Conservation (phyloP, 2,329 filamentous ascomycete genomes). For the Beauveria medogensis region DNA sequence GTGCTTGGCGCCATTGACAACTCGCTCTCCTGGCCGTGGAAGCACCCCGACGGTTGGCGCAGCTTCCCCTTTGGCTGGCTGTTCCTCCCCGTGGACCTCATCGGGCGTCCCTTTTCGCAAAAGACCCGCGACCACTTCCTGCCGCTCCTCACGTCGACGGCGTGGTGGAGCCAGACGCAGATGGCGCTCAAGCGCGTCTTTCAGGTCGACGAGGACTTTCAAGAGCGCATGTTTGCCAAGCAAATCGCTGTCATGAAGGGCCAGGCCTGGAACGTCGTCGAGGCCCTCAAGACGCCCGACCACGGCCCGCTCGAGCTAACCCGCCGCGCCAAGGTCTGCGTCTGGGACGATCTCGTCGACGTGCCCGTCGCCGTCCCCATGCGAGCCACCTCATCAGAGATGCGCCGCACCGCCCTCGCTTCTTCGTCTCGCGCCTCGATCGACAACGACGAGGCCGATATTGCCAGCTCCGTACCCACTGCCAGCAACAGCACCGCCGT, state of each 20-base stretch:
- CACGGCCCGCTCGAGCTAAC: slow-evolving; percentile 93
- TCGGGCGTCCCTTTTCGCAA: slow-evolving; percentile 91
- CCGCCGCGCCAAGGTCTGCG: slow-evolving; percentile 79
- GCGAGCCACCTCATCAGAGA: slow-evolving; percentile 75
- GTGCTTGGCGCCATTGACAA: slow-evolving; percentile 93
- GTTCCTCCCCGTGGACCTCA: slow-evolving; percentile 91
- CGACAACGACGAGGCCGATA: slow-evolving; percentile 91
- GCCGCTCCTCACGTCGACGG: slow-evolving; percentile 86
- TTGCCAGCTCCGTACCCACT: slow-evolving; percentile 38
- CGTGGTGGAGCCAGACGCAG: slow-evolving; percentile 96
- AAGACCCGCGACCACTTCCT: slow-evolving; percentile 91
- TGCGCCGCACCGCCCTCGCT: slow-evolving; percentile 53
- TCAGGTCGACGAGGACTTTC: slow-evolving; percentile 87
- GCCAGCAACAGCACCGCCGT: slow-evolving; percentile 13
- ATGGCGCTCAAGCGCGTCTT: slow-evolving; percentile 80
- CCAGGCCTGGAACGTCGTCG: slow-evolving; percentile 98
- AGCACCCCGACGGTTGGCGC: slow-evolving; percentile 87
- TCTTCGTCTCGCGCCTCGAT: slow-evolving; percentile 33
- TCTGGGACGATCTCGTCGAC: slow-evolving; percentile 97
- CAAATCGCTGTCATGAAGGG: slow-evolving; percentile 99
- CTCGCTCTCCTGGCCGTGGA: slow-evolving; percentile 97
- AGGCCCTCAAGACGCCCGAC: slow-evolving; percentile 86
- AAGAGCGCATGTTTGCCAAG: slow-evolving; percentile 97
- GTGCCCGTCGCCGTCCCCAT: slow-evolving; percentile 91
- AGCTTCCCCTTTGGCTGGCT: slow-evolving; percentile 98